phyloP scores from a whole-genome alignment of 2,329 filamentous ascomycete genomes.

The Xylariaceae sp. region DNA sequence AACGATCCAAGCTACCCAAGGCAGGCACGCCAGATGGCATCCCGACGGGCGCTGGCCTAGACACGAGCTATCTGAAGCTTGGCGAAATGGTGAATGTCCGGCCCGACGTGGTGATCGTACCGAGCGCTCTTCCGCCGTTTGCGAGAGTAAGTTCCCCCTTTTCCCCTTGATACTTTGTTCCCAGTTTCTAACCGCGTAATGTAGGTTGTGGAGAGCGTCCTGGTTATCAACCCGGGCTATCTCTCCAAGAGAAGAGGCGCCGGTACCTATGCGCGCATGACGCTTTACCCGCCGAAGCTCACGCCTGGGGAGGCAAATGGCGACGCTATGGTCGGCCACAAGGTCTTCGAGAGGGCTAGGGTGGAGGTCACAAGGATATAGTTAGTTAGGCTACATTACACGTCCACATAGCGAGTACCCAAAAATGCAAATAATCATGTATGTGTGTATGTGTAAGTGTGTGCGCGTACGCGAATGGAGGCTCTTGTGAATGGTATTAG shows the following conservation, averaged over 20 bases:
- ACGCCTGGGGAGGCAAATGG: constrained; percentile 52
- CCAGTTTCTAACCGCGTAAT: background rate
- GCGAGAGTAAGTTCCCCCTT: constrained; percentile 60
- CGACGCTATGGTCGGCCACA: constrained; percentile 60
- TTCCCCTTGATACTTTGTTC: constrained; percentile 6
- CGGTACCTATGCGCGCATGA: constrained; percentile 80
- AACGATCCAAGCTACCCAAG: constrained; percentile 60
- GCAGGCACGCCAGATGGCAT: constrained; percentile 54
- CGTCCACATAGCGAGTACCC: background rate
- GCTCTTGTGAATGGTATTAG: background rate
- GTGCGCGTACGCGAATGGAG: background rate
- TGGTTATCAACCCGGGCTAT: constrained; percentile 85
- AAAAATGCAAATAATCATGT: background rate
- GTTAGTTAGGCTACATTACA: background rate
- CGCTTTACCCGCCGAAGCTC: constrained; percentile 59
- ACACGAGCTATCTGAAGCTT: constrained; percentile 77
- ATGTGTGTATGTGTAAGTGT: background rate
- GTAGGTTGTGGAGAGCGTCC: constrained; percentile 82
- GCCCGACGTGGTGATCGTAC: constrained; percentile 78
- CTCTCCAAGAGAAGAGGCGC: constrained; percentile 78
- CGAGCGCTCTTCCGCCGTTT: constrained; percentile 79
- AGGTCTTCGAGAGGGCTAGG: constrained; percentile 73
- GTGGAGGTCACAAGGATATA: constrained; percentile 82
- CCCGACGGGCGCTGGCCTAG: constrained; percentile 70
- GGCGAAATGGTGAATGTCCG: constrained; percentile 84